phyloP scores from a whole-genome alignment of 257 asterid genomes.

The Solanum boliviense region DNA sequence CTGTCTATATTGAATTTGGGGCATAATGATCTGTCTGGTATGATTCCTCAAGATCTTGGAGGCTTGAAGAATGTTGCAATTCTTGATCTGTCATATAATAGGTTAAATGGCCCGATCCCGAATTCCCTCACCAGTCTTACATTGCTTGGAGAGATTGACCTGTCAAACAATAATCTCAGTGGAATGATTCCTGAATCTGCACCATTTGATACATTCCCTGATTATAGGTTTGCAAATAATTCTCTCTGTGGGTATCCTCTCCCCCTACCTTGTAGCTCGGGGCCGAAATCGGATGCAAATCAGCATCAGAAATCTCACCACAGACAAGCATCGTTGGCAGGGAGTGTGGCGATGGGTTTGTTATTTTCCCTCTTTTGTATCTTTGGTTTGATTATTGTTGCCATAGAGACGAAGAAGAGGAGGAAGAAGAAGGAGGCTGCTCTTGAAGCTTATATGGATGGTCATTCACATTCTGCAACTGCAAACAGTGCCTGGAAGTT shows the following conservation, averaged over 20 bases:
- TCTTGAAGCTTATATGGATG: slow-evolving; percentile 67
- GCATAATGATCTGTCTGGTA: slow-evolving; percentile 70
- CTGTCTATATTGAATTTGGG: slow-evolving; percentile 65
- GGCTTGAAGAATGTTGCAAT: slow-evolving; percentile 67
- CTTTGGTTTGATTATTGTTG: slow-evolving; percentile 58
- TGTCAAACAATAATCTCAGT: slow-evolving; percentile 67
- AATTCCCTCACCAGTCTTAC: slow-evolving; percentile 57
- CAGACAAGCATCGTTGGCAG: slow-evolving; percentile 62
- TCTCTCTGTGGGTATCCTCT: slow-evolving; percentile 91
- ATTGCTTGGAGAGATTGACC: slow-evolving; percentile 55
- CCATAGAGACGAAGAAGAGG: slow-evolving; percentile 61
- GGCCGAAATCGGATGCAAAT: slow-evolving; percentile 8
- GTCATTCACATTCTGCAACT: slow-evolving; percentile 54
- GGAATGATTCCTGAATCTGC: slow-evolving; percentile 76
- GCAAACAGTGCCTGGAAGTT: slow-evolving; percentile 61
- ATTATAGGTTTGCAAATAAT: slow-evolving; percentile 46
- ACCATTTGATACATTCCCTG: slow-evolving; percentile 76
- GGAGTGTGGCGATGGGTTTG: slow-evolving; percentile 82
- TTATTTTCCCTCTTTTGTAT: slow-evolving; percentile 74
- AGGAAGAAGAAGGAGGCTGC: slow-evolving; percentile 70
- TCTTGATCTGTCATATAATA: slow-evolving; percentile 73
- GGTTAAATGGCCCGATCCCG: slow-evolving; percentile 63
- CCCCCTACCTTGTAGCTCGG: slow-evolving; percentile 27
- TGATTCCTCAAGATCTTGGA: slow-evolving; percentile 64
- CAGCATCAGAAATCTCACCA: slow-evolving; percentile 43